Conservation (phyloP, 2,329 filamentous ascomycete species). For the Colletotrichum neosansevieriae region DNA sequence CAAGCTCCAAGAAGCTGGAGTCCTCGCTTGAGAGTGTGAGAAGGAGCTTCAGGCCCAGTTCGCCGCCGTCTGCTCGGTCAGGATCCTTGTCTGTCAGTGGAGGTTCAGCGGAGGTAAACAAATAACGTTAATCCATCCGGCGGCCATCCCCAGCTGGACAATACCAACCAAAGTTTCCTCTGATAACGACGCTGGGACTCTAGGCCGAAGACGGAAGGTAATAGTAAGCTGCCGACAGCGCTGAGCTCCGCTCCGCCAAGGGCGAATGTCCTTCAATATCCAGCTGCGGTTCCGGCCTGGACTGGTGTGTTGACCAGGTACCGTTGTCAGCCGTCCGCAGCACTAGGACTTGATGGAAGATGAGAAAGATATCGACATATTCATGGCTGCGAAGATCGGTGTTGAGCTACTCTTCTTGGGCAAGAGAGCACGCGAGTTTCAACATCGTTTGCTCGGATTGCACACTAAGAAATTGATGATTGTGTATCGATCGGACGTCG, state of each 20-base stretch:
- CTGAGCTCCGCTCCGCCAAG: constrained; percentile 24
- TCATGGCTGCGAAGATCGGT: not conserved
- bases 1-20: not conserved
- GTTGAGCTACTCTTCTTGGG: constrained; percentile 29
- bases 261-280: not conserved
- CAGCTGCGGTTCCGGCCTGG: constrained; percentile 13
- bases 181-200: constrained; percentile 29
- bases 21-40: not conserved
- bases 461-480: too few species aligned
- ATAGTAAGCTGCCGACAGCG: not conserved
- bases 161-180: not conserved
- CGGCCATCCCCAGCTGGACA: constrained; percentile 2
- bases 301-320: not conserved
- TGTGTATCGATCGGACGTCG: constrained; percentile 13
- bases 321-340: not conserved
- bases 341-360: not conserved
- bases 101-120: constrained; percentile 7
- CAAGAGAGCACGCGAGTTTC: constrained; percentile 27
- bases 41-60: not conserved
- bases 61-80: not conserved
- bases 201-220: constrained; percentile 37
- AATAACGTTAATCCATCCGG: constrained; percentile 35
- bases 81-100: constrained; percentile 15
- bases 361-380: not conserved
- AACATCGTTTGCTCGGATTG: not conserved